Percentiles rank a stretch among this genome's conserved stretches.
phyloP scores from a whole-genome alignment of 1,284 basidiomycete genomes.

The Entoloma clypeatum region DNA sequence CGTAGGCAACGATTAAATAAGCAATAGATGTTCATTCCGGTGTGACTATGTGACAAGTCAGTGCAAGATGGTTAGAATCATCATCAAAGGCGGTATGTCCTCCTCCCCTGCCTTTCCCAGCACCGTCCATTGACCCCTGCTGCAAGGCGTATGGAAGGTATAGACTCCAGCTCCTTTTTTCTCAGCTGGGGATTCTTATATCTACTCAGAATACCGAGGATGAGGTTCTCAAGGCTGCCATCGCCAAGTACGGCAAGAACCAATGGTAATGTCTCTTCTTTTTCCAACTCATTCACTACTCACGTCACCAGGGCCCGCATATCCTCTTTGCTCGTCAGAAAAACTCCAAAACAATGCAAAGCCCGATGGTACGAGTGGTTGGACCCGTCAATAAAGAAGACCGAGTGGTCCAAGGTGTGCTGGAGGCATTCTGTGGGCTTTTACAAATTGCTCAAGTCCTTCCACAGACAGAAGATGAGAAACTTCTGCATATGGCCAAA shows the following conservation, averaged over 20 bases:
- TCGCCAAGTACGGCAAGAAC: slow-evolving; percentile 97
- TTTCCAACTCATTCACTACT: slow-evolving; percentile 1
- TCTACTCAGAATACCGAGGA: slow-evolving; percentile 82
- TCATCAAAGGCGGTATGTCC: slow-evolving; percentile 84
- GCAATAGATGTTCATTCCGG: background rate
- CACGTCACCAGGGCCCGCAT: slow-evolving; percentile 81
- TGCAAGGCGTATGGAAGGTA: slow-evolving; percentile 70
- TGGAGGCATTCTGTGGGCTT: slow-evolving; percentile 14
- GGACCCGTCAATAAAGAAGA: slow-evolving; percentile 99
- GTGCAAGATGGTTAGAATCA: slow-evolving; percentile 74
- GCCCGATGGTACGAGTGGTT: slow-evolving; percentile 99
- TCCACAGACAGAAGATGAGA: slow-evolving; percentile 90
- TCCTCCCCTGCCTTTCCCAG: background rate
- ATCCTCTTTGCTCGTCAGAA: slow-evolving; percentile 94
- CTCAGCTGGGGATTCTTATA: slow-evolving; percentile 13
- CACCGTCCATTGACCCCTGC: slow-evolving; percentile 8
- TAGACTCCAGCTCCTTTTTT: background rate
- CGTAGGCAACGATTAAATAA: slow-evolving; percentile 17
- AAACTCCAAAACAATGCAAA: slow-evolving; percentile 99
- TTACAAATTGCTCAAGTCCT: background rate
- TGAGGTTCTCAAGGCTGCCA: slow-evolving; percentile 95
- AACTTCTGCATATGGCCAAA: slow-evolving; percentile 95
- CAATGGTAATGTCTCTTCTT: slow-evolving; percentile 63
- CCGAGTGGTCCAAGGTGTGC: slow-evolving; percentile 95
- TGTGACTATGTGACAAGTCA: slow-evolving; percentile 1